phyloP scores from a whole-genome alignment of 352 stramenopile genomes.

The Globisporangium mamillatum region DNA sequence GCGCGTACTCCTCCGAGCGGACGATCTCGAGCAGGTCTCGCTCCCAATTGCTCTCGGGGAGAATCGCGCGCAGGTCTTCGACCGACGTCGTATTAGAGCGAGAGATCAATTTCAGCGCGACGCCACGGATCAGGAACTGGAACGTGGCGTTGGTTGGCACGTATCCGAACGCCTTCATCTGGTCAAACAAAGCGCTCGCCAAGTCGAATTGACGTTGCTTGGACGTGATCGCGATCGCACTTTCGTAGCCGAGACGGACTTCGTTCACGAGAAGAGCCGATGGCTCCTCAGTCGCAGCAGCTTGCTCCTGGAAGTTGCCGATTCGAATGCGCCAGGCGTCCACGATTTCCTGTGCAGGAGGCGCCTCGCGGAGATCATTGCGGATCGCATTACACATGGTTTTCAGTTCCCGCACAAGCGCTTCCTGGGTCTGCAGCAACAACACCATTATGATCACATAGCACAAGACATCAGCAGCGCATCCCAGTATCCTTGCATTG shows the following conservation, averaged over 20 bases:
- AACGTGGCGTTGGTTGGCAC: conserved; percentile 35
- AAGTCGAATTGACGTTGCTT: conserved; percentile 71
- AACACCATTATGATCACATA: not conserved
- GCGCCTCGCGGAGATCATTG: conserved; percentile 38
- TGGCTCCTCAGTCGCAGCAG: not conserved
- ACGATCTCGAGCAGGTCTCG: conserved; percentile 56
- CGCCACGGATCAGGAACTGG: conserved; percentile 49
- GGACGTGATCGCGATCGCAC: conserved; percentile 59
- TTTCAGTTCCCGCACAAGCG: conserved; percentile 40
- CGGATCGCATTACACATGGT: conserved; percentile 51
- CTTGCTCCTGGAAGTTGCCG: conserved; percentile 23
- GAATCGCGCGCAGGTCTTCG: conserved; percentile 32
- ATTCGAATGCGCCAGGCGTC: conserved; percentile 35
- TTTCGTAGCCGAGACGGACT: conserved; percentile 52
- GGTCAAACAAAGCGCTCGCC: conserved; percentile 32
- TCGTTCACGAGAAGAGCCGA: conserved; percentile 25
- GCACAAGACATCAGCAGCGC: not conserved
- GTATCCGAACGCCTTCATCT: conserved; percentile 47
- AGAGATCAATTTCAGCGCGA: conserved; percentile 43
- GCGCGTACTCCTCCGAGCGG: conserved; percentile 44
- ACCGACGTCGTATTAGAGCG: conserved; percentile 24
- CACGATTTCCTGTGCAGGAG: conserved; percentile 25
- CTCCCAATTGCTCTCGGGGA: conserved; percentile 38
- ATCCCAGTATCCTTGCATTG: not conserved
- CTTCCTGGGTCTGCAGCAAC: conserved; percentile 16